phyloP scores from a whole-genome alignment of 345 rosid species.

The Tarenaya hassleriana region DNA sequence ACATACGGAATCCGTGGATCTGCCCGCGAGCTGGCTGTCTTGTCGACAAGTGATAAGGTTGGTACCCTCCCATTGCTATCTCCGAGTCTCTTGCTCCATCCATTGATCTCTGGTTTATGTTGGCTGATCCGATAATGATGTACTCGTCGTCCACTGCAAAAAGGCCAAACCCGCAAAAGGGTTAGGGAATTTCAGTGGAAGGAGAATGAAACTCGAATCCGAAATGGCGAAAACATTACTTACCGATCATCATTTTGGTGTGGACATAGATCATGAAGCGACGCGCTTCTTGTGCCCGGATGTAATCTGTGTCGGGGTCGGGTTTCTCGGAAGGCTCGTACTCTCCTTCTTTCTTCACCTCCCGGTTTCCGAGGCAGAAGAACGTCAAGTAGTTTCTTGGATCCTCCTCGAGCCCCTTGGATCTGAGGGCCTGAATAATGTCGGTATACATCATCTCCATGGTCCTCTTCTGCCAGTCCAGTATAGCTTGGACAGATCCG shows the following conservation, averaged over 20 bases:
- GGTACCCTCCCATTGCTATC: constrained; percentile 98
- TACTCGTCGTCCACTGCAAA: constrained; percentile 93
- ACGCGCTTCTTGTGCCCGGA: constrained; percentile 90
- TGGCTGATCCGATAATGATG: constrained; percentile 93
- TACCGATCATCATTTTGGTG: constrained; percentile 97
- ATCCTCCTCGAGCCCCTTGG: constrained; percentile 61
- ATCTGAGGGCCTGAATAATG: constrained; percentile 62
- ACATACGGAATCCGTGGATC: constrained; percentile 92
- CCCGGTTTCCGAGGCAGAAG: constrained; percentile 94
- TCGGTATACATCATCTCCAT: constrained; percentile 98
- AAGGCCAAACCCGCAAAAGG: too few species aligned
- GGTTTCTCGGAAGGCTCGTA: constrained; percentile 78
- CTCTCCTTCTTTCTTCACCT: constrained; percentile 80
- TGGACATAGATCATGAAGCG: constrained; percentile 99
- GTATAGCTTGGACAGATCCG: constrained; percentile 87
- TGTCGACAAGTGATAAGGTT: constrained; percentile 69
- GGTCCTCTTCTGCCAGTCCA: constrained; percentile 95
- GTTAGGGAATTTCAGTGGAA: too few species aligned
- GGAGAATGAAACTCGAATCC: too few species aligned
- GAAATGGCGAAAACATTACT: too few species aligned
- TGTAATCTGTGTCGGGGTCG: constrained; percentile 72
- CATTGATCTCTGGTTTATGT: constrained; percentile 97
- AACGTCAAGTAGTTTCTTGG: constrained; percentile 85
- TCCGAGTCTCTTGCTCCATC: constrained; percentile 98
- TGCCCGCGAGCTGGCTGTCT: constrained; percentile 88